These are phyloP conservation scores for Themeda triandra DNA, from an alignment of 176 grass and related monocot species.

Conservation along the genomic window DNA sequence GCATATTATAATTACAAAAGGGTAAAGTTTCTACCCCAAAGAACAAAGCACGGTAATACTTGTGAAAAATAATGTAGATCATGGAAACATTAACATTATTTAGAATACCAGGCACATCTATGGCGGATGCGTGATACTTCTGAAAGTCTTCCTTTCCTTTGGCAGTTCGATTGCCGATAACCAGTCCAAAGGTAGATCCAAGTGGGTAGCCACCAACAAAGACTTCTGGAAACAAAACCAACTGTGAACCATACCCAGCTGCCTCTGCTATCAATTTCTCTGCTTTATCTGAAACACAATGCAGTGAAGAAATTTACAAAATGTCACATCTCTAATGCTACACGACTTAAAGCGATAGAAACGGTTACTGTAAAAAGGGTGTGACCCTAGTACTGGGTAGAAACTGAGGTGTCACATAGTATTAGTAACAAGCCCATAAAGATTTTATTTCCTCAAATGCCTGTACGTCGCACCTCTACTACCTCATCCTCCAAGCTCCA, in stretches of 20 bases:
- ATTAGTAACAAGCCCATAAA: background rate
- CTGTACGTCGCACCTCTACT: background rate
- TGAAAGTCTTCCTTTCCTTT: constrained; percentile 87
- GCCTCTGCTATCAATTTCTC: constrained; percentile 84
- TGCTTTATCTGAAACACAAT: constrained; percentile 60
- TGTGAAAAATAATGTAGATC: background rate
- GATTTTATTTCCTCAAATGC: background rate
- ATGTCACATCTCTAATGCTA: background rate
- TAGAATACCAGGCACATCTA: constrained; percentile 86
- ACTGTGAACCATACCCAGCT: constrained; percentile 70
- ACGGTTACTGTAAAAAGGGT: background rate
- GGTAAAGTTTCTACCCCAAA: background rate
- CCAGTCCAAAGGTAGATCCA: constrained; percentile 80
- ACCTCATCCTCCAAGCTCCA: background rate
- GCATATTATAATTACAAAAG: background rate
- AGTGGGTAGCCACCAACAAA: constrained; percentile 91
- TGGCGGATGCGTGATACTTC: constrained; percentile 80
- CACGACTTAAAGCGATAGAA: background rate
- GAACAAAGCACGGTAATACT: background rate
- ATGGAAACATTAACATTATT: background rate
- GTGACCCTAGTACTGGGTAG: background rate
- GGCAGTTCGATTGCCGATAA: constrained; percentile 62
- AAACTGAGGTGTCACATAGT: background rate
- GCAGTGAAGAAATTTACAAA: constrained; percentile 4
- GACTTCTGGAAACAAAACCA: constrained; percentile 89